A percentile compares a stretch with the other conserved stretches of the same genome.
Evolutionary conservation across 202 grass and related monocot genomes (phyloP).

Genomic region (Hordeum pubiflorum): DNA sequence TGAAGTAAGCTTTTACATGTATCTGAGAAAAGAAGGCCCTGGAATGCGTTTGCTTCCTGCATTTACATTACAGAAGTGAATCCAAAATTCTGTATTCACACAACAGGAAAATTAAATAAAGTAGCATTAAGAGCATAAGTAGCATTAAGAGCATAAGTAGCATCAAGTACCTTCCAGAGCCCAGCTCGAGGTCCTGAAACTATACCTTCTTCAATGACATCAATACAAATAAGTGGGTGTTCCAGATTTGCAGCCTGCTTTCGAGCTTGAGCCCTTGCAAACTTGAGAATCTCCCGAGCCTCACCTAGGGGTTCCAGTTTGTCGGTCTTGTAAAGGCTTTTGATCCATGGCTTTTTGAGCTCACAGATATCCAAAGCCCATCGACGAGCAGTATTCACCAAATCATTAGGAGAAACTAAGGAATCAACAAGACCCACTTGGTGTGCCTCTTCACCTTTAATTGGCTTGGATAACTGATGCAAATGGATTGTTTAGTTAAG

Average conservation of each 20-base stretch:
- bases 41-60: conserved; percentile 80
- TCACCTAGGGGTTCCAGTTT: conserved; percentile 78
- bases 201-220: conserved; percentile 89
- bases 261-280: conserved; percentile 73
- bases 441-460: conserved; percentile 74
- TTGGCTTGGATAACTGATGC: conserved; percentile 67
- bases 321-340: conserved; percentile 84
- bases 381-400: conserved; percentile 55
- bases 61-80: conserved; percentile 30
- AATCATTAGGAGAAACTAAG: conserved; percentile 72
- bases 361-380: conserved; percentile 90
- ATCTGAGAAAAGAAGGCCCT: conserved; percentile 68
- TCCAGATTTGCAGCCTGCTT: conserved; percentile 78
- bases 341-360: conserved; percentile 66
- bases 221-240: conserved; percentile 80
- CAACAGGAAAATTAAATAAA: not conserved
- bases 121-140: not conserved
- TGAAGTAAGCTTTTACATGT: conserved; percentile 90
- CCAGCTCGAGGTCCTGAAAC: conserved; percentile 68
- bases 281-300: conserved; percentile 87
- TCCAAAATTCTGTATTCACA: conserved; percentile 4
- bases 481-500: not conserved
- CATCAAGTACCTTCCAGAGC: conserved; percentile 66
- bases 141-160: not conserved
- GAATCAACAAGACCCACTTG: conserved; percentile 72